Conservation (phyloP, 768 basidiomycete genomes). For the Podaxis sp. region DNA sequence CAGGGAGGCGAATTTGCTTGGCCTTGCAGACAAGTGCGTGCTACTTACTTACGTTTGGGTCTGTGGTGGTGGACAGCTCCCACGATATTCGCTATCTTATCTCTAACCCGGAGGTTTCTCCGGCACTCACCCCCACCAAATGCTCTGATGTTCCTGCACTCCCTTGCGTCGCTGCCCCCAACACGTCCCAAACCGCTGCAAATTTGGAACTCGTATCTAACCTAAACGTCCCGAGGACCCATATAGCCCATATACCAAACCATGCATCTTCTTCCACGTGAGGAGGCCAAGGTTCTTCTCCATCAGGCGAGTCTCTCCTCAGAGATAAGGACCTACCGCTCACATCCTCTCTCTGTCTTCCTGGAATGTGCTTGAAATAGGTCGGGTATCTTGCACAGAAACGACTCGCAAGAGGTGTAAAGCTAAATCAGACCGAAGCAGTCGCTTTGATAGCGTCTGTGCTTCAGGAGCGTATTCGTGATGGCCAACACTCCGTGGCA, state of each 20-base stretch:
- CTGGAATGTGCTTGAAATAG: slow-evolving; percentile 28
- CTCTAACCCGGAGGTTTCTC: background rate
- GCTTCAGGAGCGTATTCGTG: slow-evolving; percentile 90
- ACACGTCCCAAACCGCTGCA: background rate
- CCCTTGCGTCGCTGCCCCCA: background rate
- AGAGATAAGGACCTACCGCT: background rate
- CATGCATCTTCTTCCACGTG: slow-evolving; percentile 74
- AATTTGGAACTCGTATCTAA: background rate
- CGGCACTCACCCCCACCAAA: background rate
- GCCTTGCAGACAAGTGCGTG: too few relatives aligned
- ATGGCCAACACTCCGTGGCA: slow-evolving; percentile 81
- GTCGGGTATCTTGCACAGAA: slow-evolving; percentile 90
- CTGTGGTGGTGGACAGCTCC: background rate
- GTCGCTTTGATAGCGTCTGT: slow-evolving; percentile 88
- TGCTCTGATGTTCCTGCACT: background rate
- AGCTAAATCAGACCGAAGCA: slow-evolving; percentile 84
- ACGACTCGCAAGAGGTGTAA: slow-evolving; percentile 88
- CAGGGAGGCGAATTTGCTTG: background rate
- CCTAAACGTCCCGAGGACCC: background rate
- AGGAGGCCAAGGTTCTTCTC: slow-evolving; percentile 70
- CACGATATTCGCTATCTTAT: slow-evolving; percentile 7
- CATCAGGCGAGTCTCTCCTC: slow-evolving; percentile 46
- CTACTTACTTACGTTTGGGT: background rate
- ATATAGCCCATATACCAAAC: background rate
- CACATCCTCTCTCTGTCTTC: background rate